Base-by-base conservation (phyloP, 306 rosid genomes). In the Medicago truncatula region DNA sequence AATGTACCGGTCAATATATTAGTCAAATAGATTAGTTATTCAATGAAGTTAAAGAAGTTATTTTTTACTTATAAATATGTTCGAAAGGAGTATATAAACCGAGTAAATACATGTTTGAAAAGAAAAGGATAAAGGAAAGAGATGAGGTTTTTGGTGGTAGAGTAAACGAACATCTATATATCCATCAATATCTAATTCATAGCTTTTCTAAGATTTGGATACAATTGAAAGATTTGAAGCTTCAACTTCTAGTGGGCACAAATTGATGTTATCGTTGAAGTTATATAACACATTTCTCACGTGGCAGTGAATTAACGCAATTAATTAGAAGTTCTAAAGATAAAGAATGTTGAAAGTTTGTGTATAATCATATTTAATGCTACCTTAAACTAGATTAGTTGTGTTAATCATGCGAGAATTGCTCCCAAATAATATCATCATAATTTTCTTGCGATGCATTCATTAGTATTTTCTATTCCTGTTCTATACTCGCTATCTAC, bases 371-470 rank as follows among this genome's bases (percentile, higher is more conserved):
- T 56, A 56, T 56, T 20, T 57, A 57, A 4, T 57, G 21, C 34
- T 57, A 57, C 62, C 28, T 56, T 20, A 56, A 56, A 54, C 13
- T 49, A 13, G 18, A 49, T 49, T n/a, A 50, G 61, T 9, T 17
- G 28, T 18, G 61, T 11, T 53, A 18, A 11, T 57, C 38, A 57
- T 57, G 34, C 1, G 6, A 56, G 31, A 56, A 56, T 56, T 56
- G 64, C 64, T 58, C n/a, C 36, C 62, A 34, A 31, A 31, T 0
- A 0, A 0, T 63, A 18, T 62, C 14, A 36, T 17, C 38, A 15
- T 28, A 61, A 6, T 73, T 72, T 79, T 72, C 53, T 25, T 64
- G 15, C 54, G 16, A 14, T 58, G 4, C 38, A 78, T 36, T 60
- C 57, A 60, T 54, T 25, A 53, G 15, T 41, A 39, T 23, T 49